phyloP scores from a whole-genome alignment of 2,329 filamentous ascomycete species.

The Fusarium cicatricum region DNA sequence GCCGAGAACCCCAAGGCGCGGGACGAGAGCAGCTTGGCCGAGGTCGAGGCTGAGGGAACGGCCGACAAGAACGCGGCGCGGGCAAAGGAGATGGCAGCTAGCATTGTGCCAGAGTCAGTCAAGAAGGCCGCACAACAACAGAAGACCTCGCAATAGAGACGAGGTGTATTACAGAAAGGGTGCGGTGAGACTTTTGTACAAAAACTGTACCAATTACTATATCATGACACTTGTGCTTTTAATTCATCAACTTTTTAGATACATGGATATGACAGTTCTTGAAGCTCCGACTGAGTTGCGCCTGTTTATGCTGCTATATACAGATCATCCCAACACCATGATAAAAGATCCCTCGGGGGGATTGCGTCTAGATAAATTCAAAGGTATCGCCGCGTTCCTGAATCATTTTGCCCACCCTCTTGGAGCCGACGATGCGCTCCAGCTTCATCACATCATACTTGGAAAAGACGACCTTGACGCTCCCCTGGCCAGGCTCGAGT shows the following conservation, averaged over 20 bases:
- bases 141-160: slow-evolving; percentile 30
- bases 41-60: slow-evolving; percentile 24
- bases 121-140: slow-evolving; percentile 33
- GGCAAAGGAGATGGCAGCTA: slow-evolving; percentile 45
- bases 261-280: neutral
- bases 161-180: slow-evolving; percentile 36
- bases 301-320: too few species aligned
- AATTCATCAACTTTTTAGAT: slow-evolving; percentile 15
- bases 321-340: too few species aligned
- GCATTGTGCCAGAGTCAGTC: slow-evolving; percentile 41
- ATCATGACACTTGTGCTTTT: slow-evolving; percentile 30
- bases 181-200: slow-evolving; percentile 41
- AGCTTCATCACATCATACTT: slow-evolving; percentile 90
- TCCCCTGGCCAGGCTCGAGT: slow-evolving; percentile 66
- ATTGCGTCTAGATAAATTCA: slow-evolving; percentile 77
- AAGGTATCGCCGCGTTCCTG: slow-evolving; percentile 88
- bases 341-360: neutral
- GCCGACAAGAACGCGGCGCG: slow-evolving; percentile 44
- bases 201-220: slow-evolving; percentile 42
- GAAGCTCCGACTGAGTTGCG: too few species aligned
- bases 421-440: slow-evolving; percentile 85
- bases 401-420: slow-evolving; percentile 84
- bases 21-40: slow-evolving; percentile 28
- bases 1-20: slow-evolving; percentile 3
- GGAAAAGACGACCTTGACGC: slow-evolving; percentile 75